Evolutionary conservation across 495 filamentous ascomycete genomes (phyloP), one percentile per base, ranked within the genome.

Genomic region (Elaphomyces granulatus): DNA sequence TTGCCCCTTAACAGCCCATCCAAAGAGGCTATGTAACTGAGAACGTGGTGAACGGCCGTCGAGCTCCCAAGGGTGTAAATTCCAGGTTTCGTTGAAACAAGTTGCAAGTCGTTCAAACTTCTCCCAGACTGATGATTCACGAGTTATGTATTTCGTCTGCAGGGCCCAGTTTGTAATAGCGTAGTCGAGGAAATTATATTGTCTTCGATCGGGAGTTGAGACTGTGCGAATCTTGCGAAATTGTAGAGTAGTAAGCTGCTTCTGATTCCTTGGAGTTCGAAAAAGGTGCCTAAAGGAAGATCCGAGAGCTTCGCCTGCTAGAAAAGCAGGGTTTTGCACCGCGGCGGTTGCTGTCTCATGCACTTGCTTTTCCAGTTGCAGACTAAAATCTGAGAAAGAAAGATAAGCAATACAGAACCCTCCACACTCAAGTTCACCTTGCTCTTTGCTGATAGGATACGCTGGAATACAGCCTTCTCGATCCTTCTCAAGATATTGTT

Each of bases 401-500:
- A 51, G 45, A 43, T 54, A 51, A 20, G 48, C 32, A 36, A 54
- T 37, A 19, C 43, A 54, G 8, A 45, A 43, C 26, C 51, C 51
- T 20, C 51, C 48, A 21, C 48, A 54, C 15, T 51, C 36, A 2
- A 49, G 19, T n/a, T 42, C n/a, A 1, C 45, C 47, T 7, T 44
- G 7, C 8, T 40, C 36, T 21, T 17, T 15, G 10, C 8, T 20
- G 20, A 21, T 28, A 8, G 41, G 46, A 33, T 44, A 47, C 10
- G 14, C 26, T 8, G n/a, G 14, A 18, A 38, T 40, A 17, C 2
- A 12, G n/a, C n/a, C n/a, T 10, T 21, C 28, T 28, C n/a, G 41
- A 45, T 41, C 26, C 8, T 49, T 44, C 4, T 42, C 30, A n/a
- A 61, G 45, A 47, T 49, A 60, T 40, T 53, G 43, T 20, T 42